A percentile compares a stretch with the other conserved stretches of the same genome.
phyloP scores from a whole-genome alignment of 352 stramenopile genomes.

The Phytophthora capsici region DNA sequence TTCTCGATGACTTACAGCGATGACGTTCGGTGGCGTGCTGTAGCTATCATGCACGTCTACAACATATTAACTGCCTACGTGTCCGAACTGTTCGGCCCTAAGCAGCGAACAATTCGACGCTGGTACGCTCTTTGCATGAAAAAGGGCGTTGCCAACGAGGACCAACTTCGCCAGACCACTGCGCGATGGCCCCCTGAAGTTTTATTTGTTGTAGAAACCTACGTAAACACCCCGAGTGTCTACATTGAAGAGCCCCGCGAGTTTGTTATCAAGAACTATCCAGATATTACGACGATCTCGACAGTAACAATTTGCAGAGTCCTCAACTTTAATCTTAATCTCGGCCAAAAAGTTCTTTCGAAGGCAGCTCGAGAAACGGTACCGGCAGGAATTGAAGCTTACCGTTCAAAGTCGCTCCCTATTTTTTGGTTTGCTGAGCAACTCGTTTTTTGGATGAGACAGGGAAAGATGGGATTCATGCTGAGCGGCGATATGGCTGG shows the following conservation, averaged over 20 bases:
- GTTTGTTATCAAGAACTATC: background rate
- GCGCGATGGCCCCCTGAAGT: slow-evolving; percentile 8
- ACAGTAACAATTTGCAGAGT: slow-evolving; percentile 24
- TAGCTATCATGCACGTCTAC: slow-evolving; percentile 20
- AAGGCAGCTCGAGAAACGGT: slow-evolving; percentile 7
- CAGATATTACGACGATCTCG: slow-evolving; percentile 12
- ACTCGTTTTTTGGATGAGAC: slow-evolving; percentile 29
- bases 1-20: slow-evolving; percentile 7
- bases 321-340: slow-evolving; percentile 23
- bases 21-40: slow-evolving; percentile 14
- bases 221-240: slow-evolving; percentile 16
- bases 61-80: slow-evolving; percentile 8
- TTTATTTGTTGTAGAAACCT: slow-evolving; percentile 6
- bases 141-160: background rate
- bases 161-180: too few relatives aligned
- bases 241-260: slow-evolving; percentile 24
- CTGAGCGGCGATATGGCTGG: slow-evolving; percentile 21
- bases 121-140: slow-evolving; percentile 16
- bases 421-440: slow-evolving; percentile 7
- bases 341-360: slow-evolving; percentile 24
- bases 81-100: slow-evolving; percentile 10
- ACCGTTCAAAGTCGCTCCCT: background rate
- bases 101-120: slow-evolving; percentile 11
- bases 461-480: slow-evolving; percentile 19
- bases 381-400: background rate